Evolutionary conservation across 192 early-diverging fungal genomes (phyloP).

Genomic region (Helicostylum pulchrum): DNA sequence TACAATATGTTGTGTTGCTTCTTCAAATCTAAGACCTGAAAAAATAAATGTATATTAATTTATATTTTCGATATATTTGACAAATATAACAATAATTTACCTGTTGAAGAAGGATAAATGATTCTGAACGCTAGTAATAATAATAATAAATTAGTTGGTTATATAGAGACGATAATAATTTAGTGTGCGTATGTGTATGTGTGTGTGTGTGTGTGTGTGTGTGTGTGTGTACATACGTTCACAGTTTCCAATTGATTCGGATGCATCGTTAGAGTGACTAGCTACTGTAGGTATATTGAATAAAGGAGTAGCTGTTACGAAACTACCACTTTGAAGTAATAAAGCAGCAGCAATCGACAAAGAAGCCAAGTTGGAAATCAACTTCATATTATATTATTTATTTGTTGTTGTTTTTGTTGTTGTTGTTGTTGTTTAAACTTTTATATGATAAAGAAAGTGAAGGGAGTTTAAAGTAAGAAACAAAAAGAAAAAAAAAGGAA

Average conservation of each 20-base stretch:
- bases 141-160: no score
- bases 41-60: neutral
- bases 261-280: constrained; percentile 7
- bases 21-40: constrained; percentile 6
- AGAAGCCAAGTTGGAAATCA: neutral
- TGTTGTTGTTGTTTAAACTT: no score
- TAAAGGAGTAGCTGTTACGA: constrained; percentile 14
- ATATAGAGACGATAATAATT: no score
- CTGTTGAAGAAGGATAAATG: constrained; percentile 14
- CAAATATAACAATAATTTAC: constrained; percentile 10
- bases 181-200: no score
- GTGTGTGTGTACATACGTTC: neutral
- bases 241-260: neutral
- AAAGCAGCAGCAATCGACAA: constrained; percentile 12
- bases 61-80: neutral
- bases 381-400: constrained; percentile 6
- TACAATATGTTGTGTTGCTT: neutral
- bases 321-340: constrained; percentile 15
- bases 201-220: no score
- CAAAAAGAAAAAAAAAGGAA: no score
- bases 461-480: no score
- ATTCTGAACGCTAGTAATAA: constrained; percentile 7
- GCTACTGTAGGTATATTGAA: constrained; percentile 5
- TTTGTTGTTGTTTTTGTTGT: no score
- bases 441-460: no score